Conservation (phyloP, 2,329 filamentous ascomycete species). For the Drechmeria coniospora region DNA sequence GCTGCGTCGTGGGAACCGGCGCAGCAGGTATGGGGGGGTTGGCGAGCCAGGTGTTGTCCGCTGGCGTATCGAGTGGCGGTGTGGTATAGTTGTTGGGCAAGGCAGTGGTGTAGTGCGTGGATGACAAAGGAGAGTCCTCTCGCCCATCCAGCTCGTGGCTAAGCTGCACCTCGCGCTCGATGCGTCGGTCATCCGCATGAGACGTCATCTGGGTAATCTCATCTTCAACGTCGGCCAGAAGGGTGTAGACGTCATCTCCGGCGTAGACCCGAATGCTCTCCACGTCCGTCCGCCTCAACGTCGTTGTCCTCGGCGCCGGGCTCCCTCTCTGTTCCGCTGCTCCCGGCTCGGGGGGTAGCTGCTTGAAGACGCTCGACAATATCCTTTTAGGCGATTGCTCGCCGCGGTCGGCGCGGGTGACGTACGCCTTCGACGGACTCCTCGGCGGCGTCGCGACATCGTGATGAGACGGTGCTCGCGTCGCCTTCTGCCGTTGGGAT, state of each 20-base stretch:
- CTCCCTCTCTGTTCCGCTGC: constrained; percentile 12
- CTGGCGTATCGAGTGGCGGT: constrained; percentile 7
- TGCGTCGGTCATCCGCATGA: constrained; percentile 11
- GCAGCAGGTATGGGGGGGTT: too few relatives aligned
- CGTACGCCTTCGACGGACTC: constrained; percentile 5
- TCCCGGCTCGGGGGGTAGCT: constrained; percentile 29
- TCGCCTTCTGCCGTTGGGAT: constrained; percentile 25
- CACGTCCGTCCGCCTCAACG: constrained; percentile 25
- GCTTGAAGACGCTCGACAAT: constrained; percentile 36
- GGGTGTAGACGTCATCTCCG: constrained; percentile 49
- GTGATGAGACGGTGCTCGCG: constrained; percentile 20
- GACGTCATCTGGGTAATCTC: constrained; percentile 21
- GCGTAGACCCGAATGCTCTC: constrained; percentile 57
- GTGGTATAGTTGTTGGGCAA: too few relatives aligned
- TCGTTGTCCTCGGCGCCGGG: constrained; percentile 9
- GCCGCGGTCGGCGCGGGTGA: constrained; percentile 18
- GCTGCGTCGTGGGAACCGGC: constrained; percentile 19
- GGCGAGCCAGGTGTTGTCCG: neutral
- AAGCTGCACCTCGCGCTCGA: constrained; percentile 28
- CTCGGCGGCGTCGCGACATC: constrained; percentile 34
- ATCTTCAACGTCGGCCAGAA: constrained; percentile 50
- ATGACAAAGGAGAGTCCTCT: too few relatives aligned
- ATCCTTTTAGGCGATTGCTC: constrained; percentile 35
- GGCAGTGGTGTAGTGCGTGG: too few relatives aligned
- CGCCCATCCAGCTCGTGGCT: constrained; percentile 36